Evolutionary conservation across 208 protist species (phyloP), one percentile per base, ranked within the genome.

Genomic region (Giardia muris): DNA sequence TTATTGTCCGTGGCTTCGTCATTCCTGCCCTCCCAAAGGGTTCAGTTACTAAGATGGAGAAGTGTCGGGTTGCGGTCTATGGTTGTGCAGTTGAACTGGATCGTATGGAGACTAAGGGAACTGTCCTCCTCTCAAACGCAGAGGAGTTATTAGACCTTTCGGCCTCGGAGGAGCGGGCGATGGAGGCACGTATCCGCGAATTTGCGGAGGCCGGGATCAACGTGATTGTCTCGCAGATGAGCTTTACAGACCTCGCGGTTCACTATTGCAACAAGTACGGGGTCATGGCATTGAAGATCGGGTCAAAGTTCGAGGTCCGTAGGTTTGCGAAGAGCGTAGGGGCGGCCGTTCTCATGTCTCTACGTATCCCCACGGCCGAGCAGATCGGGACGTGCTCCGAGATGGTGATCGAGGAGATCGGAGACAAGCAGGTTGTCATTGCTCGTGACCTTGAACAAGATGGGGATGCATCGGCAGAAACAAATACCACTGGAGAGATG

Each of bases 281-380:
- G 3, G 98, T 99, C 89, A 99, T 99, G 97, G 98, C 96, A 4
- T 94, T 99, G 19, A 98, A 98, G 92, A 95, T 99, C 10, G 94
- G 96, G 67, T 99, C 97, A 42, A 99, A 99, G 96, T 99, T 99
- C 95, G 97, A 99, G 93, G 94, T 99, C 46, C 96, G 97, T 48
- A 97, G 99, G 67, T 94, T 99, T 39, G 99, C 98, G 93, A 95
- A 96, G 57, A 96, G 98, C 3, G 96, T 98, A 30, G 97, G 97
- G 48, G 97, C 98, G 44, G 97, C 95, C 39, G 94, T 96, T 46
- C 93, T 99, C 47, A 92, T 43, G 1, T 88, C 10, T 19, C 87
- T 19, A 46, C 30, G 44, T 42, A 1, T 57, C 2, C 45, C 48
- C 43, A n/a, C n/a, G 76, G 2, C 1, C 2, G 44, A 90, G 46